A percentile compares a stretch with the other conserved stretches of the same genome.
Conservation (phyloP, 2,329 filamentous ascomycete species). For the Pseudogymnoascus sp. region DNA sequence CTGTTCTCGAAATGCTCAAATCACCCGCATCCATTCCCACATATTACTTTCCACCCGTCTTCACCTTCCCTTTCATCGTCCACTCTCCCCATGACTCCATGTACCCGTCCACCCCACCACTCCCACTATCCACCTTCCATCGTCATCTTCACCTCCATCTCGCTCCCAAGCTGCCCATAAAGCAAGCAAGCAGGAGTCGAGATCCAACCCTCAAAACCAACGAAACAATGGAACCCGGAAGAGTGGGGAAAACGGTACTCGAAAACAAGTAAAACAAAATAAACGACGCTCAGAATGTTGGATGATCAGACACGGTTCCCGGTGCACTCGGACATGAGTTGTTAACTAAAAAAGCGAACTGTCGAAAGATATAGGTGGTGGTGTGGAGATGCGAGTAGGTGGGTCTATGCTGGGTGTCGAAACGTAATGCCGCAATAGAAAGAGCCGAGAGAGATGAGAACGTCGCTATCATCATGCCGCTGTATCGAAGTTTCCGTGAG, state of each 20-base stretch:
- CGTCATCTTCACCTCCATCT: not conserved
- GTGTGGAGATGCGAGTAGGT: not conserved
- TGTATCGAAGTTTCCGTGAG: constrained; percentile 6
- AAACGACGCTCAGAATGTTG: constrained; percentile 6
- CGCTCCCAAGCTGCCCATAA: not conserved
- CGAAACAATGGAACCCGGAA: not conserved
- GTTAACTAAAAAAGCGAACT: not conserved
- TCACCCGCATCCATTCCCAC: not conserved
- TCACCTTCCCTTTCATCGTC: not conserved
- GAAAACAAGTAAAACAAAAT: not conserved
- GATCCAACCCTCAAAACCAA: not conserved
- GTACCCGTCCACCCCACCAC: not conserved
- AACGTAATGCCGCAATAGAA: not conserved
- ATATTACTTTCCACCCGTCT: constrained; percentile 4
- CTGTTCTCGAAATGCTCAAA: not conserved
- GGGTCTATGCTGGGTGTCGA: not conserved
- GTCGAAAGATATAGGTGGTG: not conserved
- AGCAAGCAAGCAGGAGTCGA: not conserved
- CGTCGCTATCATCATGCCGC: constrained; percentile 4
- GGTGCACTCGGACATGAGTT: not conserved
- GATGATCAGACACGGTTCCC: constrained; percentile 8
- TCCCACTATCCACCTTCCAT: not conserved
- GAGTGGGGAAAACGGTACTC: not conserved
- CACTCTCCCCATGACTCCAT: not conserved
- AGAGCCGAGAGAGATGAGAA: not conserved